Percentiles rank a stretch among this genome's conserved stretches.
Evolutionary conservation across 2,329 filamentous ascomycete genomes (phyloP).

Genomic region (Aspergillus terreus): DNA sequence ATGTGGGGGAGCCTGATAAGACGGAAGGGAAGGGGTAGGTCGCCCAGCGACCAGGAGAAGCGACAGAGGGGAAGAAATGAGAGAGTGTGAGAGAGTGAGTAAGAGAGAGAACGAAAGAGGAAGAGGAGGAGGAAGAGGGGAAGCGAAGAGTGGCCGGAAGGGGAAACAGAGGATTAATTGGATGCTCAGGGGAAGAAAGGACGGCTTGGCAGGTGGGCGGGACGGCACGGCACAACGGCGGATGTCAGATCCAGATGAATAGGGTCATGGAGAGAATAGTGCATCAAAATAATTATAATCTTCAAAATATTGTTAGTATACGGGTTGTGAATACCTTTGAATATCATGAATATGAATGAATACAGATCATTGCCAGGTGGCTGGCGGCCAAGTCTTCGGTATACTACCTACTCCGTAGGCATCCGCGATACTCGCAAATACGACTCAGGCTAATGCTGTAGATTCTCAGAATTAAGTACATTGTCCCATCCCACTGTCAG

Average conservation of each 20-base stretch:
- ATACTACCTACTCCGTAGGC: no score
- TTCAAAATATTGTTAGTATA: no score
- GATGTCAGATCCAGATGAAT: background rate
- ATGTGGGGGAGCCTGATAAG: slow-evolving; percentile 5
- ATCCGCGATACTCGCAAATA: no score
- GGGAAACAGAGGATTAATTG: slow-evolving; percentile 2
- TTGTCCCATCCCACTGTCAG: no score
- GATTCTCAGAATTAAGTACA: no score
- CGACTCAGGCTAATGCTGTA: no score
- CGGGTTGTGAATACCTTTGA: no score
- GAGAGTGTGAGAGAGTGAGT: slow-evolving; percentile 1
- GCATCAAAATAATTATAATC: background rate
- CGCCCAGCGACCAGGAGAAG: slow-evolving; percentile 24
- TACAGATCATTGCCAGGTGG: no score
- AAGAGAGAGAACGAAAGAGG: slow-evolving; percentile 1
- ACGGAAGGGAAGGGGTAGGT: slow-evolving; percentile 17
- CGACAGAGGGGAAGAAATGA: slow-evolving; percentile 6
- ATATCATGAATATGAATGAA: no score
- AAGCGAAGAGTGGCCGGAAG: background rate
- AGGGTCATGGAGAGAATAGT: background rate
- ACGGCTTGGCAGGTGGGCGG: background rate
- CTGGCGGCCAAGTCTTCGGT: no score
- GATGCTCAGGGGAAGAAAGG: background rate
- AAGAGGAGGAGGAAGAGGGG: background rate
- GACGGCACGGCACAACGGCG: background rate